A percentile compares a stretch with the other conserved stretches of the same genome.
Evolutionary conservation across 1,284 basidiomycete genomes (phyloP).

Genomic region (Meripilus lineatus): DNA sequence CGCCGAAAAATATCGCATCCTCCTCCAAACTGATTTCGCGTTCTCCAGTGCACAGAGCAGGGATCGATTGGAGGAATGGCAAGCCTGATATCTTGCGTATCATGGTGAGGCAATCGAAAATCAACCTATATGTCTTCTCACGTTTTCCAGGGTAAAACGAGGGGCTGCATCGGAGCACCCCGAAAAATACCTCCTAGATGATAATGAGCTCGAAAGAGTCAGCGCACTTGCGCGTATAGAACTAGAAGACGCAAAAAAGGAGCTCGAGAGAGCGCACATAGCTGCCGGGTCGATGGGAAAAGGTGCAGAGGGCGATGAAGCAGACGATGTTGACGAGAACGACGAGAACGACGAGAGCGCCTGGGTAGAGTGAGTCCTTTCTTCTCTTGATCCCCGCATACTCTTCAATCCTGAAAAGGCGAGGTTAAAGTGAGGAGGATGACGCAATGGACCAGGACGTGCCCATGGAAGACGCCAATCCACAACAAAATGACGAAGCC

Average conservation of each 20-base stretch:
- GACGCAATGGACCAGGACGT: conserved; percentile 68
- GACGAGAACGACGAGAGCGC: conserved; percentile 45
- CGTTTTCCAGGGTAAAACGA: conserved; percentile 69
- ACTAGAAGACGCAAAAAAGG: conserved; percentile 82
- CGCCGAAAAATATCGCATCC: too few relatives aligned
- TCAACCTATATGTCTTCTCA: background rate
- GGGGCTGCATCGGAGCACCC: conserved; percentile 79
- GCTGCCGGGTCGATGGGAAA: conserved; percentile 72
- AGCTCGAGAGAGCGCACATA: conserved; percentile 78
- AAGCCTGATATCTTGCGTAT: conserved; percentile 61
- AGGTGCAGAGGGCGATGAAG: conserved; percentile 60
- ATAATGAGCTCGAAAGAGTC: conserved; percentile 87
- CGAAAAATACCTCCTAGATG: conserved; percentile 87
- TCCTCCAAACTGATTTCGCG: too few relatives aligned
- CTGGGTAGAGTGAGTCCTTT: conserved; percentile 80
- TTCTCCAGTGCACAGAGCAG: background rate
- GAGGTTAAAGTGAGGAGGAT: conserved; percentile 38
- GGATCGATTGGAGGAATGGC: conserved; percentile 58
- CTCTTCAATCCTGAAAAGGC: background rate
- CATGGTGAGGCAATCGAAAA: conserved; percentile 31
- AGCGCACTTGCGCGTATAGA: conserved; percentile 85
- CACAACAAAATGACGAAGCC: conserved; percentile 13
- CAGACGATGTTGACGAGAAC: conserved; percentile 41
- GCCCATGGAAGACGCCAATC: conserved; percentile 28
- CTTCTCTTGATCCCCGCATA: conserved; percentile 12